Base-by-base conservation (phyloP, 352 stramenopile genomes). In the Globisporangium middletonii region DNA sequence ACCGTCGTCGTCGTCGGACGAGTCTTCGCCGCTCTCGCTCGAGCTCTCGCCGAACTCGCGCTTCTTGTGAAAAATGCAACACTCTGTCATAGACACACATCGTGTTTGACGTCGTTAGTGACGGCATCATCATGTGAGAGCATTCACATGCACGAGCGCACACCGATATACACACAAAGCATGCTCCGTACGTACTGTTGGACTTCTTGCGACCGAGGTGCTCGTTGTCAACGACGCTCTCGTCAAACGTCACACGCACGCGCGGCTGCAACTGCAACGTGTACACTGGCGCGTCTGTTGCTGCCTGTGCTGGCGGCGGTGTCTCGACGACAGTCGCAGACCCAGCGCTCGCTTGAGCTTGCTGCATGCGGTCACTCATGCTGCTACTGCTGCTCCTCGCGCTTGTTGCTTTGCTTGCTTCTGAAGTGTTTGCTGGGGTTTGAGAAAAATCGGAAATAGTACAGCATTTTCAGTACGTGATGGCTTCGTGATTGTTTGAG, bases 21-120 rank as follows among this genome's bases (percentile, higher is more conserved):
- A 89, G 58, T 93, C 84, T 43, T 89, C 86, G 23, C 79, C 81
- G 57, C 88, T 97, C 65, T 97, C 90, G 49, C 88, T 96, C 30
- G 87, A 96, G 69, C 87, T 97, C 68, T 96, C 89, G 19, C 85
- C 89, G 60, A 97, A 97, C 48, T 86, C 72, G 48, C 86, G 79
- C 58, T 89, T 92, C 73, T 97, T 97, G 82, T 97, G 89, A 68
- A 96, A 97, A 46, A 97, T 88, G 65, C 91, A 97, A 74, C 91
- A 97, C 61, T 92, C 85, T 95, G 50, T 8, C 1, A 16, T n/a
- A 37, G 49, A 15, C 15, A 41, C 11, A 37, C n/a, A 43, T 50
- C 5, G 51, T 15, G 38, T 26, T 33, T 9, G 5, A 48, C 23
- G 16, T 12, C 8, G 3, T 30, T 11, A 42, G 19, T 18, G 13